phyloP scores from a whole-genome alignment of 345 rosid genomes.

The Schrenkiella parvula region DNA sequence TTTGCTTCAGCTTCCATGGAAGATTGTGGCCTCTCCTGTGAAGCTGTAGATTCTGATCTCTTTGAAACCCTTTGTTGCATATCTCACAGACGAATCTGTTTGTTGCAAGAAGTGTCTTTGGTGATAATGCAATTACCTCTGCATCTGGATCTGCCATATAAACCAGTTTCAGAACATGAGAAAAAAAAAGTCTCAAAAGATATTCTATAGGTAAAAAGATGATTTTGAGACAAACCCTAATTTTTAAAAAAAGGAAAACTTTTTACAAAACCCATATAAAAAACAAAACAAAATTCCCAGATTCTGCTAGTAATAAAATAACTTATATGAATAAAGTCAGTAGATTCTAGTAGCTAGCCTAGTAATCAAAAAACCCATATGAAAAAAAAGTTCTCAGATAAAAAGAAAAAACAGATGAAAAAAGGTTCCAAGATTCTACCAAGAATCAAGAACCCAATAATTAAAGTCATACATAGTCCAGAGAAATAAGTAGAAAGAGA shows the following conservation, averaged over 20 bases:
- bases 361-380: background rate
- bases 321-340: background rate
- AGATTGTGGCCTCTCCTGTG: constrained; percentile 95
- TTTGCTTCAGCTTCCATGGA: constrained; percentile 93
- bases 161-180: constrained; percentile 2
- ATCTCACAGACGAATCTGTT: constrained; percentile 94
- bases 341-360: constrained; percentile 2
- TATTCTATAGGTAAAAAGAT: constrained; percentile 3
- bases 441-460: background rate
- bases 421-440: background rate
- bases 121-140: constrained; percentile 88
- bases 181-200: background rate
- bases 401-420: background rate
- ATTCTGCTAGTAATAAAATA: background rate
- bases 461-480: background rate
- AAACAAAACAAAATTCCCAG: background rate
- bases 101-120: constrained; percentile 70
- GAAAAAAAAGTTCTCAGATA: background rate
- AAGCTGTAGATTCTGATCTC: constrained; percentile 95
- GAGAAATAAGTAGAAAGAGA: background rate
- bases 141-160: constrained; percentile 74
- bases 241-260: background rate
- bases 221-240: constrained; percentile 18
- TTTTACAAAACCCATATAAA: background rate
- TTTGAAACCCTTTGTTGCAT: constrained; percentile 91